These are phyloP conservation scores for Omphalotus olearius DNA, from an alignment of 1,284 basidiomycete genomes.

Conservation along the genomic window DNA sequence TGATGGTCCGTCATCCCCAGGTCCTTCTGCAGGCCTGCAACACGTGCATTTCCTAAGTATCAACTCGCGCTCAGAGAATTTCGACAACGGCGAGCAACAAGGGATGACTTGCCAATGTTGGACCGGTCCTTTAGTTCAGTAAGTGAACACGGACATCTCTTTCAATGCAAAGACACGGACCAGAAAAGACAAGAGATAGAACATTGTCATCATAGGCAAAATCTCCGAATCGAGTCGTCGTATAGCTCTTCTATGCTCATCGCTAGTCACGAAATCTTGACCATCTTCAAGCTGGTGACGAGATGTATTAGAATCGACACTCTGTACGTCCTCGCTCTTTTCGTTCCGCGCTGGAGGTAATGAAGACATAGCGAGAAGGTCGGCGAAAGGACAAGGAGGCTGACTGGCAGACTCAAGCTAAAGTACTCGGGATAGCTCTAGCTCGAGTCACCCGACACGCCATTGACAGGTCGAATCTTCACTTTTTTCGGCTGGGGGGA, in stretches of 20 bases:
- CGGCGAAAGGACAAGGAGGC: no score
- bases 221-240: conserved; percentile 27
- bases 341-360: no score
- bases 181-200: conserved; percentile 45
- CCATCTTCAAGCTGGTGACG: no score
- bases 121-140: conserved; percentile 25
- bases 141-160: not conserved
- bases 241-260: conserved; percentile 19
- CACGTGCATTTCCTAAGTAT: conserved; percentile 49
- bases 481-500: no score
- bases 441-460: no score
- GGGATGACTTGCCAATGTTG: conserved; percentile 26
- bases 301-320: no score
- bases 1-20: conserved; percentile 40
- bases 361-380: no score
- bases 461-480: no score
- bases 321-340: no score
- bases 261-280: no score
- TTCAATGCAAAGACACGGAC: conserved; percentile 23
- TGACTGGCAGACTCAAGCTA: no score
- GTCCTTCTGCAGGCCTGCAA: conserved; percentile 50
- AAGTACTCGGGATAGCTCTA: no score
- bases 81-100: not conserved
- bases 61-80: conserved; percentile 11
- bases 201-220: conserved; percentile 32